Base-by-base conservation (phyloP, 768 basidiomycete genomes). In the Tulasnella sp. region DNA sequence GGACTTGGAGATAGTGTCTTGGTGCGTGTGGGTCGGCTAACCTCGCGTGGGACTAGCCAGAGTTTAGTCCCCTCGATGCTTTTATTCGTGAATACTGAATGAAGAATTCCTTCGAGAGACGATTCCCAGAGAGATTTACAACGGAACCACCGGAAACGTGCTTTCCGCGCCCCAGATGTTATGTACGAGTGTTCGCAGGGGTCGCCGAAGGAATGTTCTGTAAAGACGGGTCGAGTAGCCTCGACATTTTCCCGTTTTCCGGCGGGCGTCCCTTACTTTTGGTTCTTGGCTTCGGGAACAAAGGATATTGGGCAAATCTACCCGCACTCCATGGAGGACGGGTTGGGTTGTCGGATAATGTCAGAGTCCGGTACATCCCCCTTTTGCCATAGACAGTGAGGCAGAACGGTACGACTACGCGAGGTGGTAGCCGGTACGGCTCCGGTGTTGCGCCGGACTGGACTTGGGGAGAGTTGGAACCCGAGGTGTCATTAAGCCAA, bases 401-500 rank as follows among this genome's bases (percentile, higher is more conserved):
- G 24, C 27, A 6, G 24, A 52, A 24, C 24, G 52, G 27, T 27
- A 36, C 36, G 62, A 68, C 10, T 68, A 27, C 10, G 62, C 62
- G 18, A 27, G 27, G 18, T 36, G 62, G 62, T 18, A 36, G 6
- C 31, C 62, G 62, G 62, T 14, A 36, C 62, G 62, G 31, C 16
- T 36, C 62, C 62, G 62, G 62, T 18, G 62, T 31, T 31, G 62
- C 34, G 62, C 62, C 62, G 62, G 62, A 34, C 36, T 68, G 62
- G 62, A 68, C 27, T 27, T 68, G 14, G n/a, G n/a, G n/a, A 34
- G 31, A 68, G 8, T 18, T 7, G 34, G 31, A 16, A 27, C 27
- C 62, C 62, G 62, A 68, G 62, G 31, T 68, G 62, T 68, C 62
- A 68, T 68, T 68, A 68, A 68, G 62, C 62, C 62, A 68, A 36